Evolutionary conservation across 2,329 filamentous ascomycete species (phyloP).

Genomic region (Tothia fuscella): DNA sequence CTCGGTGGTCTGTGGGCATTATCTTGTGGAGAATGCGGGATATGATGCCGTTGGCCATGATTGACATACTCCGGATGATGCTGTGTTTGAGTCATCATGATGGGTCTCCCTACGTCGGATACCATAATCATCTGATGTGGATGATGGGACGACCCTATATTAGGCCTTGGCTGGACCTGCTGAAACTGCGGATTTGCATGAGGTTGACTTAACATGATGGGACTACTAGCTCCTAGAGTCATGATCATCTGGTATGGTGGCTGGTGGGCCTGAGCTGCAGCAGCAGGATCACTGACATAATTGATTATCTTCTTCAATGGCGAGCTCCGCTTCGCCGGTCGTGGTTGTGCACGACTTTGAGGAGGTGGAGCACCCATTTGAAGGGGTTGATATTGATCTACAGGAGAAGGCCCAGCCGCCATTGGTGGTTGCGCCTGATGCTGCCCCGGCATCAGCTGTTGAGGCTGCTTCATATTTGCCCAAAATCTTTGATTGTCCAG

Average conservation of each 20-base stretch:
- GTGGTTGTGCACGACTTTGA: conserved; percentile 3
- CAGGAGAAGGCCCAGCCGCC: neutral
- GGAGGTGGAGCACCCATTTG: too few species aligned
- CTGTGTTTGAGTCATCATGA: neutral
- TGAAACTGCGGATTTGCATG: neutral
- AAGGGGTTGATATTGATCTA: neutral
- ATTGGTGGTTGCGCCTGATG: neutral
- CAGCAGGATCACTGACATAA: conserved; percentile 8
- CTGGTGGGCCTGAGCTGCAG: conserved; percentile 1
- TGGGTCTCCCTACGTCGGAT: too few species aligned
- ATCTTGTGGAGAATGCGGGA: neutral
- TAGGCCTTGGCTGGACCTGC: too few species aligned
- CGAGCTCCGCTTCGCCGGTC: conserved; percentile 2
- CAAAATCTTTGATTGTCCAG: too few species aligned
- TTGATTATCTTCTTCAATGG: conserved; percentile 3
- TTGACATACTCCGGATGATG: neutral
- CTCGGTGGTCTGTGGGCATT: neutral
- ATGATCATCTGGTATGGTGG: conserved; percentile 8
- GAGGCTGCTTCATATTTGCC: neutral
- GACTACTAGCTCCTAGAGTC: neutral
- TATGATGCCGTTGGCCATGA: neutral
- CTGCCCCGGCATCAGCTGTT: neutral
- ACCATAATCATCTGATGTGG: too few species aligned
- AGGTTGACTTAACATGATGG: neutral
- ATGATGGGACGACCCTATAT: too few species aligned